Evolutionary conservation across 2,329 filamentous ascomycete species (phyloP).

Genomic region (Diaporthe destruens): DNA sequence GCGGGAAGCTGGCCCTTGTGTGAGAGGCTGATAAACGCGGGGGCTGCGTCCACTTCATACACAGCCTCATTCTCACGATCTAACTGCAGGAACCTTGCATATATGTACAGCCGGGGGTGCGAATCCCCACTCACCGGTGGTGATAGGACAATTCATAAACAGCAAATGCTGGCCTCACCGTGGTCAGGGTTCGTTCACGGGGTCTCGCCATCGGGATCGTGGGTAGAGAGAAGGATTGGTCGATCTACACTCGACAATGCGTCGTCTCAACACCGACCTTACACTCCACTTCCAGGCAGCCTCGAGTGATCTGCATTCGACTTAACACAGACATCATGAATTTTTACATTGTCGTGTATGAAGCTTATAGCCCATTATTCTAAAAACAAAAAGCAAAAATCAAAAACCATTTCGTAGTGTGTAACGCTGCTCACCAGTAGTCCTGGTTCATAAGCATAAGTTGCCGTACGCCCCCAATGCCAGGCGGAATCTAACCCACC

Average conservation of each 20-base stretch:
- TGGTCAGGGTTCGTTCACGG: neutral
- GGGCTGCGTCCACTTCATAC: neutral
- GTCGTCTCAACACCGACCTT: neutral
- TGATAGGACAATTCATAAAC: neutral
- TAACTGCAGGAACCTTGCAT: constrained; percentile 8
- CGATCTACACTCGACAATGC: neutral
- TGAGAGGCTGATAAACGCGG: constrained; percentile 13
- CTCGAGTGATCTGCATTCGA: neutral
- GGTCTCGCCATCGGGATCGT: neutral
- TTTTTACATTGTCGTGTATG: neutral
- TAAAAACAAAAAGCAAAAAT: neutral
- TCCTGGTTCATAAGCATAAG: neutral
- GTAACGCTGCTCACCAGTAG: neutral
- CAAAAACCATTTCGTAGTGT: neutral
- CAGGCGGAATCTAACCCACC: too few relatives aligned
- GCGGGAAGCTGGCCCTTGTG: neutral
- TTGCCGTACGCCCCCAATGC: neutral
- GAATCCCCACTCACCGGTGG: neutral
- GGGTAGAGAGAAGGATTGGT: too few relatives aligned
- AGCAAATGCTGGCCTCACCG: neutral
- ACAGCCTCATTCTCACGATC: constrained; percentile 2
- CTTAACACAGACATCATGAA: neutral
- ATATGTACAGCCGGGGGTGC: neutral
- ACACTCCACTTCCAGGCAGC: neutral
- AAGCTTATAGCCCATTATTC: neutral